These are phyloP conservation scores for Sabuloglossum arenarium DNA, from an alignment of 495 filamentous ascomycete species.

Conservation along the genomic window DNA sequence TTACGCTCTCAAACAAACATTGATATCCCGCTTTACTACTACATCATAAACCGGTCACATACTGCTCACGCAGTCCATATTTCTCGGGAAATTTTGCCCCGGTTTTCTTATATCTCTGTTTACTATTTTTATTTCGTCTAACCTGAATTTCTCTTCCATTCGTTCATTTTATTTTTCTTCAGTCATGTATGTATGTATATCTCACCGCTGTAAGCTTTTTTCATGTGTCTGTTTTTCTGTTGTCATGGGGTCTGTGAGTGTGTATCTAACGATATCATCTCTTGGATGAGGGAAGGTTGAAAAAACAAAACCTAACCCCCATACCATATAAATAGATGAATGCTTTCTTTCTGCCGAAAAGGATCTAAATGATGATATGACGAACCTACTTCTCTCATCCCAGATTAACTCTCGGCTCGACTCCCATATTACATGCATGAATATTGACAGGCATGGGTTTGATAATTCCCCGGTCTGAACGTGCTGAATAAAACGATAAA, in stretches of 20 bases:
- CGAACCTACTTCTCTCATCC: neutral
- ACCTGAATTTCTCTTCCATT: neutral
- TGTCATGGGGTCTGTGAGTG: neutral
- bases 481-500: neutral
- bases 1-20: no score
- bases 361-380: no score
- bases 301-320: no score
- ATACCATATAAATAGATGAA: neutral
- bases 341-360: no score
- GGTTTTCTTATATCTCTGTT: no score
- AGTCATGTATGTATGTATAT: neutral
- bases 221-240: no score
- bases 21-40: neutral
- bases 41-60: neutral
- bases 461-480: neutral
- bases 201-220: no score
- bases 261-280: neutral
- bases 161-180: neutral
- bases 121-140: neutral
- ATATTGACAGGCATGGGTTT: neutral
- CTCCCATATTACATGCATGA: neutral
- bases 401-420: neutral
- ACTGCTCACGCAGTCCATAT: neutral
- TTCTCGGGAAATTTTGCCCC: no score
- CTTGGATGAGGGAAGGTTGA: neutral